Evolutionary conservation across 2,329 filamentous ascomycete genomes (phyloP).

Genomic region (Lithohypha guttulata): DNA sequence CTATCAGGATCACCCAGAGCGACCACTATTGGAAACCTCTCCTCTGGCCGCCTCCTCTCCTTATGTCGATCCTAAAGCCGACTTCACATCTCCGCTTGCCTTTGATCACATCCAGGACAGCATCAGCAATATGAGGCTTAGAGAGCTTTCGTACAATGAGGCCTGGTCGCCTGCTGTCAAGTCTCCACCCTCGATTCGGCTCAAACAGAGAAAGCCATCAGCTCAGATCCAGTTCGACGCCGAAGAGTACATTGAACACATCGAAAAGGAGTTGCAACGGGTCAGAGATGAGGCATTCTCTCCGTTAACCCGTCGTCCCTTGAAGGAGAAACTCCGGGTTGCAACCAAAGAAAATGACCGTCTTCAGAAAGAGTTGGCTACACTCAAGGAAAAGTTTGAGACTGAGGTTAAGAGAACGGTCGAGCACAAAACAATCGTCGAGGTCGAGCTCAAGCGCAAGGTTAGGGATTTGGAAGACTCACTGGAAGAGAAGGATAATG

Average conservation of each 20-base stretch:
- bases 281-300: constrained; percentile 32
- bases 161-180: constrained; percentile 18
- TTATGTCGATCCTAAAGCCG: constrained; percentile 14
- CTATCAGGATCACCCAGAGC: constrained; percentile 16
- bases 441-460: constrained; percentile 24
- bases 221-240: constrained; percentile 27
- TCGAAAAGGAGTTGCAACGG: constrained; percentile 36
- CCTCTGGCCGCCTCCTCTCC: constrained; percentile 10
- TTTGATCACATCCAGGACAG: constrained; percentile 13
- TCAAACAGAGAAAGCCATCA: constrained; percentile 12
- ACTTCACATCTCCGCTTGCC: constrained; percentile 14
- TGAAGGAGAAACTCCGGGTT: constrained; percentile 23
- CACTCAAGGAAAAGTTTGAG: constrained; percentile 27
- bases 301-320: constrained; percentile 23
- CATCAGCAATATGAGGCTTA: constrained; percentile 18
- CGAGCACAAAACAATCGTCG: constrained; percentile 22
- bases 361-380: constrained; percentile 25
- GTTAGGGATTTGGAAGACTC: constrained; percentile 26
- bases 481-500: constrained; percentile 23
- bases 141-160: constrained; percentile 22
- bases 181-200: constrained; percentile 18
- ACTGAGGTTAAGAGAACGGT: constrained; percentile 26
- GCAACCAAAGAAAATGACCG: constrained; percentile 25
- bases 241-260: constrained; percentile 39
- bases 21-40: constrained; percentile 6